A percentile compares a stretch with the other conserved stretches of the same genome.
Conservation (phyloP, 2,329 filamentous ascomycete species). For the Scedosporium boydii region DNA sequence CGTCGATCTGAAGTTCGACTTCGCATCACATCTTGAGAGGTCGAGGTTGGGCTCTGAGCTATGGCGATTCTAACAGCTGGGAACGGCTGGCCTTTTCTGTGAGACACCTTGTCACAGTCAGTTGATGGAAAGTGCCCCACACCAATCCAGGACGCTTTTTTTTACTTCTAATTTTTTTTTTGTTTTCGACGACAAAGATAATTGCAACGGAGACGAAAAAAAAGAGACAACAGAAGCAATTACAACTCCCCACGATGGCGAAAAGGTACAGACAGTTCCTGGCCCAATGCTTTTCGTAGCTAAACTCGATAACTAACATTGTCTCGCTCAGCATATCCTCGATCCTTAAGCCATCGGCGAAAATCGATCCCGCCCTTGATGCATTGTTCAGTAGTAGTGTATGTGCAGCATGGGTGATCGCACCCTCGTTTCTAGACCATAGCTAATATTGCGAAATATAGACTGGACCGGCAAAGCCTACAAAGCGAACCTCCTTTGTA, state of each 20-base stretch:
- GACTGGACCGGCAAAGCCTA: neutral
- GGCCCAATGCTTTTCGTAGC: neutral
- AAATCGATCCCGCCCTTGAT: constrained; percentile 59
- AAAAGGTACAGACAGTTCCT: constrained; percentile 14
- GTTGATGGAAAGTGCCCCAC: neutral
- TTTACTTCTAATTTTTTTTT: neutral
- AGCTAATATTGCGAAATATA: constrained; percentile 9
- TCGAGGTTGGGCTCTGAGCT: no score
- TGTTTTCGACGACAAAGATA: neutral
- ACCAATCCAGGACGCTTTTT: neutral
- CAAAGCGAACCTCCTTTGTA: neutral
- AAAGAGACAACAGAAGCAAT: neutral
- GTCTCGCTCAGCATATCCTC: neutral
- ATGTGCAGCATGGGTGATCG: constrained; percentile 26
- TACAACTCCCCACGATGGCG: constrained; percentile 9
- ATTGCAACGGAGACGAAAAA: neutral
- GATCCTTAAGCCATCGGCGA: constrained; percentile 26
- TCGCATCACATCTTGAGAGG: no score
- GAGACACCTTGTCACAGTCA: no score
- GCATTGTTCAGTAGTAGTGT: constrained; percentile 67
- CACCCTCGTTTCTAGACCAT: neutral
- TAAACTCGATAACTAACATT: neutral
- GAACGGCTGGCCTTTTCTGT: no score
- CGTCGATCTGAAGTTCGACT: no score
- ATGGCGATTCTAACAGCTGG: no score